Base-by-base conservation (phyloP, 139 green algal genomes). In the Pleodorina starrii region DNA sequence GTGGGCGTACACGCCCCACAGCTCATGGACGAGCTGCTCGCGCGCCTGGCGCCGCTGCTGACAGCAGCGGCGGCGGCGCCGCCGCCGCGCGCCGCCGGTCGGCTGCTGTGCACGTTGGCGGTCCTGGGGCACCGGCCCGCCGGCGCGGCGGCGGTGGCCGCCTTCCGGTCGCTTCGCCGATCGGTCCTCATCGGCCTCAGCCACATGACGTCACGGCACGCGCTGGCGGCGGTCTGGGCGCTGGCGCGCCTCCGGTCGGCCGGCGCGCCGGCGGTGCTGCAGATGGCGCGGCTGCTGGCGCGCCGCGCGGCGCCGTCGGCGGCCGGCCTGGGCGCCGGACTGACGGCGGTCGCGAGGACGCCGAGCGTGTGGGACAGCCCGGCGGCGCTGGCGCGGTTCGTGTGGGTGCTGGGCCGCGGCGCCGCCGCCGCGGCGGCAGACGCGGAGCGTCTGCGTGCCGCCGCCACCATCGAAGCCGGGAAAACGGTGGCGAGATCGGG, bases 321-420 rank as follows among this genome's bases (percentile, higher is more conserved):
- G 9, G 38, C 10, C n/a, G 14, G 35, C 36, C 1, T 51, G 1
- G 78, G 36, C 23, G 78, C 27, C 23, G 78, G 46, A 9, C 3
- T 73, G 54, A 6, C 78, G 16, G 17, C 78, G 19, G 36, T 40
- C 5, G 36, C 29, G 21, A 32, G 51, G 32, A n/a, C 51, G 25
- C 9, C 19, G 21, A 51, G 36, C 3, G 51, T 69, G 23, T 27
- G 14, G 0, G 36, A 7, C 35, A n/a, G 35, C 16, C 29, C 35
- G 6, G 23, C 6, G 32, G 2, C 19, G 2, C 76, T 72, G 16
- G 36, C 57, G 27, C 38, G 57, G 27, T 63, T 86, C 50, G 25
- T 75, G 40, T 75, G 79, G 78, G 78, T 85, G 36, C 50, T 85
- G 36, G 78, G 78, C 7, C 19, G 50, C 23, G 76, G 76, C 36